Percentiles rank a stretch among this genome's conserved stretches.
Evolutionary conservation across 108 stramenopile species (phyloP).

Genomic region (Cyclostephanos tholiformis): DNA sequence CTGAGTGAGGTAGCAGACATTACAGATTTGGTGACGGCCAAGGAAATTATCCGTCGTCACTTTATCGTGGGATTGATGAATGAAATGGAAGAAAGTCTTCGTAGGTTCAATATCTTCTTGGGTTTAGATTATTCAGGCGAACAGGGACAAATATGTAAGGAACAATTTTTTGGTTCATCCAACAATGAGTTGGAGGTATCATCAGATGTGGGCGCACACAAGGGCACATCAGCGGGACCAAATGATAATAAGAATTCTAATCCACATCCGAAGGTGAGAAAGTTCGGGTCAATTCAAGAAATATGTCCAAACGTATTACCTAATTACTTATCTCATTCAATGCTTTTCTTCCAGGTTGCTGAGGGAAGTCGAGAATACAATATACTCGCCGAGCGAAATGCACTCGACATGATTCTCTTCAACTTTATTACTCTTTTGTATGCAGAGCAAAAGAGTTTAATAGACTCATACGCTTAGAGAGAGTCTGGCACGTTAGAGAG

Average conservation of each 20-base stretch:
- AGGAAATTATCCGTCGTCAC: slow-evolving; percentile 22
- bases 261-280: slow-evolving; percentile 12
- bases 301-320: neutral
- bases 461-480: slow-evolving; percentile 22
- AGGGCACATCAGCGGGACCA: neutral
- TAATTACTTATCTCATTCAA: neutral
- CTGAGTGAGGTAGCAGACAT: neutral
- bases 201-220: neutral
- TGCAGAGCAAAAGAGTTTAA: slow-evolving; percentile 14
- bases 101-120: slow-evolving; percentile 28
- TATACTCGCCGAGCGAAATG: slow-evolving; percentile 19
- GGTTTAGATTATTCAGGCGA: slow-evolving; percentile 2
- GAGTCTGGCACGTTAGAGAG: no score
- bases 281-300: neutral
- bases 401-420: slow-evolving; percentile 23
- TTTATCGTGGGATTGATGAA: slow-evolving; percentile 30
- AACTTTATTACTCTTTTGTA: slow-evolving; percentile 17
- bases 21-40: slow-evolving; percentile 12
- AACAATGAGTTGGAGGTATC: neutral
- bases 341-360: slow-evolving; percentile 6
- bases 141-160: slow-evolving; percentile 11
- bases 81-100: slow-evolving; percentile 31
- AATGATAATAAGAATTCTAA: slow-evolving; percentile 5
- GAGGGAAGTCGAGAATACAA: slow-evolving; percentile 11
- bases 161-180: slow-evolving; percentile 10